Percentiles rank a stretch among this genome's conserved stretches.
Evolutionary conservation across 805 yeast genomes (phyloP).

Genomic region (Cyberlindnera maclurae): DNA sequence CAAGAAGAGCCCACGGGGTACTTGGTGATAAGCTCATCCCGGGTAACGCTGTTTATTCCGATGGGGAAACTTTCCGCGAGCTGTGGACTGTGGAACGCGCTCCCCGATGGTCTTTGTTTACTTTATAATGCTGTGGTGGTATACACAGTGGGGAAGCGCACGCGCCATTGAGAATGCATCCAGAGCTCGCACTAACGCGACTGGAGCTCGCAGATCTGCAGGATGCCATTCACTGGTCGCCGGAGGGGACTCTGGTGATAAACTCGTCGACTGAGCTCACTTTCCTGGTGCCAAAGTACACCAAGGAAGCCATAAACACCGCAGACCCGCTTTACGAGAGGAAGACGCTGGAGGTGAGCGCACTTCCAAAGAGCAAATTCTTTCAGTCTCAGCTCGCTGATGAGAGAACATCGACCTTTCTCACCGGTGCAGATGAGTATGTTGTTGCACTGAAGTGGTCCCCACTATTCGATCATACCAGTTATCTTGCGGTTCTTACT

Average conservation of each 20-base stretch:
- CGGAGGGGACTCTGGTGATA: constrained; percentile 21
- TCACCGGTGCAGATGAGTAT: constrained; percentile 9
- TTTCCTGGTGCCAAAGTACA: constrained; percentile 17
- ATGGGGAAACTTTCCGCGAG: too few relatives aligned
- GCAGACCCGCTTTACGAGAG: constrained; percentile 14
- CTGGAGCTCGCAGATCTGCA: constrained; percentile 10
- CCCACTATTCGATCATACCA: constrained; percentile 13
- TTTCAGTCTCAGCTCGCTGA: constrained; percentile 10
- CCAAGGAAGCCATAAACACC: constrained; percentile 8
- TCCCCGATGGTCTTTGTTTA: too few relatives aligned
- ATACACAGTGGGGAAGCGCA: background rate
- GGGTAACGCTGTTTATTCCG: too few relatives aligned
- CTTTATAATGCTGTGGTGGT: too few relatives aligned
- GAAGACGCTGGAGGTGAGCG: constrained; percentile 9
- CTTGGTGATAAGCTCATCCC: too few relatives aligned
- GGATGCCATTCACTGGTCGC: constrained; percentile 18
- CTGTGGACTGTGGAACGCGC: too few relatives aligned
- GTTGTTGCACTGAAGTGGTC: constrained; percentile 17
- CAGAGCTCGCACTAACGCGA: constrained; percentile 11
- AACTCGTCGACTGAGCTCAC: constrained; percentile 18
- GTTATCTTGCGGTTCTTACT: constrained; percentile 18
- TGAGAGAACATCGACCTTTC: constrained; percentile 15
- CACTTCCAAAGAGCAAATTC: constrained; percentile 9
- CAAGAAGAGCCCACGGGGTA: too few relatives aligned
- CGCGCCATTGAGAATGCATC: constrained; percentile 3